Percentiles rank a stretch among this genome's conserved stretches.
Conservation (phyloP, 257 asterid species). For the Mitragyna speciosa region DNA sequence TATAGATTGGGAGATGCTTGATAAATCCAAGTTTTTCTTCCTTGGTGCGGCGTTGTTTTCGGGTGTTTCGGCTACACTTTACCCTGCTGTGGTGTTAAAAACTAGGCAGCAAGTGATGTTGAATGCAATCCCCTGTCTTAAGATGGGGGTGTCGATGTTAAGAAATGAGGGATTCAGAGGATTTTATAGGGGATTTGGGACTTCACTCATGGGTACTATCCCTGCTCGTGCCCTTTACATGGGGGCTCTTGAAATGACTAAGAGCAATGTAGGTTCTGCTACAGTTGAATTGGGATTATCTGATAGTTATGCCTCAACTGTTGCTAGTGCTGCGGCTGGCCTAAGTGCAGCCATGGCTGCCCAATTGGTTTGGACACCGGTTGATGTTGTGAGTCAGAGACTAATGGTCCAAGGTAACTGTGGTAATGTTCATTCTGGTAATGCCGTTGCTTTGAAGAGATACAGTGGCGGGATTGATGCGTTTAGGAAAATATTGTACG, state of each 20-base stretch:
- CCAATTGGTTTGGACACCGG: slow-evolving; percentile 95
- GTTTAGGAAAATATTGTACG: slow-evolving; percentile 57
- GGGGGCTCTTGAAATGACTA: slow-evolving; percentile 95
- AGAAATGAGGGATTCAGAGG: slow-evolving; percentile 70
- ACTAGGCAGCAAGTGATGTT: slow-evolving; percentile 84
- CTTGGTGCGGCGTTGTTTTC: slow-evolving; percentile 94
- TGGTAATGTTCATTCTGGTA: slow-evolving; percentile 24
- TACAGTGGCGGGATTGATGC: slow-evolving; percentile 90
- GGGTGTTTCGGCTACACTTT: slow-evolving; percentile 73
- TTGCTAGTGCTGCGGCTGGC: slow-evolving; percentile 95
- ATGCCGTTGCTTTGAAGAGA: slow-evolving; percentile 49
- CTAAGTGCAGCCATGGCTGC: slow-evolving; percentile 96
- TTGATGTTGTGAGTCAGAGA: slow-evolving; percentile 95
- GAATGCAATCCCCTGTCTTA: slow-evolving; percentile 49
- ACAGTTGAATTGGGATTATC: slow-evolving; percentile 61
- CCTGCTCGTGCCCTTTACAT: slow-evolving; percentile 96
- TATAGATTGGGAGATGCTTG: slow-evolving; percentile 95
- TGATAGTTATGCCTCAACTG: slow-evolving; percentile 68
- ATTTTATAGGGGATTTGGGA: slow-evolving; percentile 86
- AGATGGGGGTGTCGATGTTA: slow-evolving; percentile 68
- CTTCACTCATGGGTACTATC: slow-evolving; percentile 85
- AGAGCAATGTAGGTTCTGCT: slow-evolving; percentile 76
- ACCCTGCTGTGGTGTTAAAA: slow-evolving; percentile 80
- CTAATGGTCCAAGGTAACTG: slow-evolving; percentile 85
- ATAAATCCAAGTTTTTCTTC: slow-evolving; percentile 87